These are phyloP conservation scores for Dactylellina cionopaga DNA, from an alignment of 2,329 filamentous ascomycete species.

Conservation along the genomic window DNA sequence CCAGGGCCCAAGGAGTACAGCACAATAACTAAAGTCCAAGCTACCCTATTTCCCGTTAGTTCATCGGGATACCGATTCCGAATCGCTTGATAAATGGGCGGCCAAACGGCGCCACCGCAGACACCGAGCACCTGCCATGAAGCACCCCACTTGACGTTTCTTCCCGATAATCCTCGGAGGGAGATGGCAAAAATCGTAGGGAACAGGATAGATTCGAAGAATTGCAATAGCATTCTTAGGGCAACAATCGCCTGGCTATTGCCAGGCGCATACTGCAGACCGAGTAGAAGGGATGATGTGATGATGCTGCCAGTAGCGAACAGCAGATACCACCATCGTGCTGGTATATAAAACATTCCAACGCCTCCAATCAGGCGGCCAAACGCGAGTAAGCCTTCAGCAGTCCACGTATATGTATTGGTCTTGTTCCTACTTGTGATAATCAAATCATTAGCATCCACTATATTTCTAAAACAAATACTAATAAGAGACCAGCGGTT, in stretches of 20 bases:
- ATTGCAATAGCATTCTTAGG: conserved; percentile 75
- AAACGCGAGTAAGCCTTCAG: conserved; percentile 76
- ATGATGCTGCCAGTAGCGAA: conserved; percentile 74
- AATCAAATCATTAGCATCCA: conserved; percentile 53
- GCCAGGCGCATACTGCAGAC: conserved; percentile 60
- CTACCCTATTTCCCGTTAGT: conserved; percentile 9
- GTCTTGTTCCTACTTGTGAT: conserved; percentile 55
- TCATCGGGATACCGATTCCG: conserved; percentile 23
- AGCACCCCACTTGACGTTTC: conserved; percentile 79
- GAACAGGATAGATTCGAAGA: conserved; percentile 84
- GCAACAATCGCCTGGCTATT: conserved; percentile 66
- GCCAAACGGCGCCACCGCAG: conserved; percentile 77
- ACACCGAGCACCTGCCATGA: conserved; percentile 79
- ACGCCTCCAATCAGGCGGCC: conserved; percentile 75
- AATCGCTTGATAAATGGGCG: conserved; percentile 58
- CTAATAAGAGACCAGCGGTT: too few relatives aligned
- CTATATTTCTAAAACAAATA: too few relatives aligned
- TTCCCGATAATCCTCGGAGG: conserved; percentile 75
- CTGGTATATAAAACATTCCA: conserved; percentile 74
- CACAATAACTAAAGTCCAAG: conserved; percentile 28
- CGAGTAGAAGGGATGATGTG: conserved; percentile 62
- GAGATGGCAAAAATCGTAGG: conserved; percentile 83
- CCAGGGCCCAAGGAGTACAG: conserved; percentile 23
- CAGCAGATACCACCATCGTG: conserved; percentile 75
- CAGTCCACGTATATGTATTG: conserved; percentile 74